Conservation (phyloP, 768 basidiomycete species). For the Suillus discolor region DNA sequence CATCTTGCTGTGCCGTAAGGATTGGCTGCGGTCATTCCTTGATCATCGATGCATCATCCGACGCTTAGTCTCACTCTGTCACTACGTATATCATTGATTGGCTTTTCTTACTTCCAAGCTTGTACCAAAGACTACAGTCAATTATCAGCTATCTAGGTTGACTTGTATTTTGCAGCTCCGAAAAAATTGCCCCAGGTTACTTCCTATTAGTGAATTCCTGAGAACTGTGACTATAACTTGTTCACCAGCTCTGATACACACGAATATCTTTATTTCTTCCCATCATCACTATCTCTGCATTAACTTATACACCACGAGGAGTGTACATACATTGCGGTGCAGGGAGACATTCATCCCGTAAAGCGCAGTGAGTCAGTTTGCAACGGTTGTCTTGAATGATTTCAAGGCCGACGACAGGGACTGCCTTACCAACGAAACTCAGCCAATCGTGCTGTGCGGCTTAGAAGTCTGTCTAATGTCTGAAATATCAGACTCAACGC, state of each 20-base stretch:
- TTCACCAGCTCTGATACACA: background rate
- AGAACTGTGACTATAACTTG: background rate
- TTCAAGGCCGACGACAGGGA: background rate
- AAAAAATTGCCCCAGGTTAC: background rate
- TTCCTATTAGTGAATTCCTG: background rate
- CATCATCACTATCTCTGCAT: background rate
- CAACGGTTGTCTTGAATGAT: conserved; percentile 1
- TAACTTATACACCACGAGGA: background rate
- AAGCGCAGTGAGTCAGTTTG: background rate
- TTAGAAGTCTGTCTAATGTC: conserved; percentile 9
- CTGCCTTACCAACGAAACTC: background rate
- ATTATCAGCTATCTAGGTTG: background rate
- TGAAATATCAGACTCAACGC: conserved; percentile 5
- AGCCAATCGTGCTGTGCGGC: conserved; percentile 3
- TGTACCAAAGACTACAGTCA: background rate
- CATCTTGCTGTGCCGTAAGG: background rate
- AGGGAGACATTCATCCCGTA: background rate
- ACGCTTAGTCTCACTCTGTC: background rate
- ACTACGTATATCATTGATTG: background rate
- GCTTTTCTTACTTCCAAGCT: background rate
- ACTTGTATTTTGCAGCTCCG: conserved; percentile 1
- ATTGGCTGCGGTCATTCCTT: background rate
- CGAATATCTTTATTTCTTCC: conserved; percentile 5
- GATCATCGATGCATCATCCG: background rate
- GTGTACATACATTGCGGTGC: background rate